Percentiles rank a stretch among this genome's conserved stretches.
phyloP scores from a whole-genome alignment of 2,329 filamentous ascomycete species.

The Phialophora expanda region DNA sequence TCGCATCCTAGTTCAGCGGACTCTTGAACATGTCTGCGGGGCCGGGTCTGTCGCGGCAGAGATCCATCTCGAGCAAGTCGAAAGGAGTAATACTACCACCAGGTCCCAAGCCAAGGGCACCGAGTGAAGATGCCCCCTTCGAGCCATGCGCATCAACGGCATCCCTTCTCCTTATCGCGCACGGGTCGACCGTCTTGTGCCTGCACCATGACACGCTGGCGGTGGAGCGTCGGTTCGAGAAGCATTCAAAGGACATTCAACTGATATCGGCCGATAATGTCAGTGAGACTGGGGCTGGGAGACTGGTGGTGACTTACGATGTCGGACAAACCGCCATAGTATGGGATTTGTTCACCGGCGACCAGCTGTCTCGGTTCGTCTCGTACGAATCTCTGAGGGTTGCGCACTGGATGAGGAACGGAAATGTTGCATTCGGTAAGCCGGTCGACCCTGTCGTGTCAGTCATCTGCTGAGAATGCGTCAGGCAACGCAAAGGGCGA shows the following conservation, averaged over 20 bases:
- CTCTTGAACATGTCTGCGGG: slow-evolving; percentile 27
- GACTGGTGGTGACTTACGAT: slow-evolving; percentile 92
- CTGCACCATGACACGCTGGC: slow-evolving; percentile 91
- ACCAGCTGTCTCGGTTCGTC: slow-evolving; percentile 87
- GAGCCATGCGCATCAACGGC: slow-evolving; percentile 90
- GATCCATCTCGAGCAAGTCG: slow-evolving; percentile 37
- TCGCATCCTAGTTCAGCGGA: slow-evolving; percentile 20
- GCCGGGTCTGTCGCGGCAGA: slow-evolving; percentile 37
- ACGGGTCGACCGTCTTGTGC: slow-evolving; percentile 81
- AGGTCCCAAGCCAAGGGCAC: slow-evolving; percentile 27
- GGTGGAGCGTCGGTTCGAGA: slow-evolving; percentile 82
- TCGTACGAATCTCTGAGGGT: slow-evolving; percentile 86
- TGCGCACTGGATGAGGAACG: slow-evolving; percentile 94
- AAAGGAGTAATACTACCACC: slow-evolving; percentile 31
- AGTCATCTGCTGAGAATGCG: slow-evolving; percentile 34
- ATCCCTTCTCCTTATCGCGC: slow-evolving; percentile 85
- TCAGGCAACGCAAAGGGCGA: slow-evolving; percentile 90
- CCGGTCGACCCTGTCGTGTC: slow-evolving; percentile 44
- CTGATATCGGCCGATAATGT: slow-evolving; percentile 89
- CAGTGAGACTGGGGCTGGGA: slow-evolving; percentile 82
- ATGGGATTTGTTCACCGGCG: slow-evolving; percentile 92
- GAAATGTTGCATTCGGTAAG: slow-evolving; percentile 94
- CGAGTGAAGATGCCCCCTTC: slow-evolving; percentile 61
- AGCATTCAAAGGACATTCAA: slow-evolving; percentile 80
- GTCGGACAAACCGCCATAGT: slow-evolving; percentile 88